Evolutionary conservation across 2,329 filamentous ascomycete genomes (phyloP), one percentile per base, ranked within the genome.

Genomic region (Aspergillus thermomutatus): DNA sequence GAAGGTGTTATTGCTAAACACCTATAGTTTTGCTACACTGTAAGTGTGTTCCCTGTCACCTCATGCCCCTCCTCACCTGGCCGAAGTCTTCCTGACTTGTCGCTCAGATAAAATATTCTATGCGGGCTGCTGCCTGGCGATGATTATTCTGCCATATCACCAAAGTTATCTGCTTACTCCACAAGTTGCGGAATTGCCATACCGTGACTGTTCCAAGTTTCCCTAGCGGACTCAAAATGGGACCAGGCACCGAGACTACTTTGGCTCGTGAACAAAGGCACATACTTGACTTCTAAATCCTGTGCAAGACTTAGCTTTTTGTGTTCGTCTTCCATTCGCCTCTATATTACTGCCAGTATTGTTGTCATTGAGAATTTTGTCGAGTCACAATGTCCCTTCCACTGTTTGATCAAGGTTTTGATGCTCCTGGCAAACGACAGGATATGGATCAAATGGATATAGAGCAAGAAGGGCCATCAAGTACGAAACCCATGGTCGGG

Each of bases 401-500:
- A 53, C 53, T 51, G 41, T 54, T 49, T 49, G 14, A 37, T 27
- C 50, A 52, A 25, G 50, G 46, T 26, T 47, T 50, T 31, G 46
- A 50, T 28, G 25, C 49, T 17, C 4, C 26, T n/a, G 48, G 31
- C 45, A 56, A 43, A 11, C 53, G 28, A 41, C 26, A 52, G 19
- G 41, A 48, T 40, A 55, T 51, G 25, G 56, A 54, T 14, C 49
- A 49, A 19, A 63, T 63, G 63, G 60, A 64, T 47, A 57, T 58
- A 46, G 59, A 62, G 46, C 51, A 45, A 34, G 51, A 54, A 28
- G 40, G 48, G 4, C 37, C 50, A 31, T 50, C 55, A 26, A 41
- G 52, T n/a, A 31, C 48, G 28, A 73, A 66, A 55, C 85, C 88
- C 5, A 75, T 73, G 21, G 83, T 87, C 58, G 94, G 91, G 3